Evolutionary conservation across 257 asterid species (phyloP).

Genomic region (Schizonepeta tenuifolia): DNA sequence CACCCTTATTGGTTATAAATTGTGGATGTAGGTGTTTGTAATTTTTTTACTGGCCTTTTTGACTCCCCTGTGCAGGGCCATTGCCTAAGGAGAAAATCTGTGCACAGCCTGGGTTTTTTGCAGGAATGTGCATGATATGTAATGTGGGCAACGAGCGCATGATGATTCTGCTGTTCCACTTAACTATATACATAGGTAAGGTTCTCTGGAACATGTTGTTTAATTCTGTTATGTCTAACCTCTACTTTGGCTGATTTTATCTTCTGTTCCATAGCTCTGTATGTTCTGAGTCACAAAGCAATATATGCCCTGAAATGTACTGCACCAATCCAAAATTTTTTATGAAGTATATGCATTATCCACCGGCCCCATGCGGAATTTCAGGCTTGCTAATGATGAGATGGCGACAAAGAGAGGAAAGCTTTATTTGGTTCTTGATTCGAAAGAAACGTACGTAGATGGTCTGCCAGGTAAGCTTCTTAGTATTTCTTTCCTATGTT

Average conservation of each 20-base stretch:
- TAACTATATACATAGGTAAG: constrained; percentile 88
- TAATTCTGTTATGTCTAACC: not conserved
- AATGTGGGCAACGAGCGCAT: constrained; percentile 72
- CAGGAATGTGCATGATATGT: constrained; percentile 87
- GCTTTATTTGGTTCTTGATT: constrained; percentile 82
- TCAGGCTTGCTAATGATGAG: constrained; percentile 74
- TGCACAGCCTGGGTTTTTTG: constrained; percentile 78
- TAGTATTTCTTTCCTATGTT: too few relatives aligned
- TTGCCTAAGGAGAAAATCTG: constrained; percentile 45
- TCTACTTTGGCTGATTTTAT: not conserved
- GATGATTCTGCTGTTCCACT: constrained; percentile 80
- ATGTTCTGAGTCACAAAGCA: not conserved
- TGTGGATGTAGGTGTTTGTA: not conserved
- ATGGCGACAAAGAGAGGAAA: constrained; percentile 69
- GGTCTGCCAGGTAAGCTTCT: constrained; percentile 62
- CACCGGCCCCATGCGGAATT: constrained; percentile 66
- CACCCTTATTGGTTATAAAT: not conserved
- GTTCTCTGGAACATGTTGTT: constrained; percentile 39
- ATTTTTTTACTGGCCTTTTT: not conserved
- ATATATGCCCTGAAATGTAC: not conserved
- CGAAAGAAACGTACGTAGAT: too few relatives aligned
- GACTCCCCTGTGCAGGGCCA: constrained; percentile 43
- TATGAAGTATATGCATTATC: constrained; percentile 11
- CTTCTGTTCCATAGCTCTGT: not conserved
- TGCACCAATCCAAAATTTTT: constrained; percentile 2